phyloP scores from a whole-genome alignment of 495 filamentous ascomycete genomes.

The Elaphomyces granulatus region DNA sequence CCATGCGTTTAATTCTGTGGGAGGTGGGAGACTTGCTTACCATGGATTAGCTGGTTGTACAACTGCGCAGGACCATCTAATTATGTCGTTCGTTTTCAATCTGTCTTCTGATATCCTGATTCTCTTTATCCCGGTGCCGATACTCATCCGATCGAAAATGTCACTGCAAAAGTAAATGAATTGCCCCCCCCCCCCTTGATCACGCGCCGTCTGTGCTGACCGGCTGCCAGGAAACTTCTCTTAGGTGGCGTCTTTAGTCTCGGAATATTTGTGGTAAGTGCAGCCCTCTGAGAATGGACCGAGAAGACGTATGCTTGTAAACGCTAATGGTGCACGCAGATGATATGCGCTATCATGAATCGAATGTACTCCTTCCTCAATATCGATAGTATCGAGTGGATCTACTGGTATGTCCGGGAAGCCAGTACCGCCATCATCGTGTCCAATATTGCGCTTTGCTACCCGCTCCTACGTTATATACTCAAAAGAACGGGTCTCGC shows the following conservation, averaged over 20 bases:
- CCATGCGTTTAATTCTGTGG: too few relatives aligned
- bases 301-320: not conserved
- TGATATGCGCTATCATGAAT: conserved; percentile 30
- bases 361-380: conserved; percentile 32
- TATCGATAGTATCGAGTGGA: conserved; percentile 28
- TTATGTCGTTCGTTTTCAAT: conserved; percentile 23
- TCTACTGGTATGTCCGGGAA: conserved; percentile 38
- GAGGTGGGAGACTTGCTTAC: too few relatives aligned
- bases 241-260: conserved; percentile 30
- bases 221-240: conserved; percentile 16
- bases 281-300: not conserved
- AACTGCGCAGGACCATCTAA: not conserved
- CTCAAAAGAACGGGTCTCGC: not conserved
- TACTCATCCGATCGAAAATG: conserved; percentile 23
- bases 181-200: too few relatives aligned
- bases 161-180: conserved; percentile 23
- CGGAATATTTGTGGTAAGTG: conserved; percentile 26
- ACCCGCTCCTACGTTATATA: not conserved
- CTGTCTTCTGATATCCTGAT: conserved; percentile 35
- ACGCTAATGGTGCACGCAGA: not conserved
- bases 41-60: not conserved
- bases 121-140: conserved; percentile 29
- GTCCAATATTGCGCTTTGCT: conserved; percentile 19
- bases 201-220: too few relatives aligned
- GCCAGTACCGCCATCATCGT: conserved; percentile 31